These are phyloP conservation scores for Pseudocercospora eumusae DNA, from an alignment of 2,329 filamentous ascomycete species.

Conservation along the genomic window DNA sequence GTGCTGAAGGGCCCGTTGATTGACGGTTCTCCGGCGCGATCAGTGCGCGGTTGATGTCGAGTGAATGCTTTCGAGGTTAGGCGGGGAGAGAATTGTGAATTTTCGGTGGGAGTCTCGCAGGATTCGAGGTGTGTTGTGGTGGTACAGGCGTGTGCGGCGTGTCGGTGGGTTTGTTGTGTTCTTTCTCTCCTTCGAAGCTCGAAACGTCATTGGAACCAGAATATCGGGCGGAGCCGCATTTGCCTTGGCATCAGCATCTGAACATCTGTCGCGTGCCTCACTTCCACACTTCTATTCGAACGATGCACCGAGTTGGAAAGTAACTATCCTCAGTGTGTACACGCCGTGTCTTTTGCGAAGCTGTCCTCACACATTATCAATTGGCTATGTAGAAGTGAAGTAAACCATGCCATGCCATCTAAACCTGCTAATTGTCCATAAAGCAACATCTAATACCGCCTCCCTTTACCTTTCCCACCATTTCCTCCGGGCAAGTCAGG, in stretches of 20 bases:
- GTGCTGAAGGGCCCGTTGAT: neutral
- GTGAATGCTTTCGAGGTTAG: neutral
- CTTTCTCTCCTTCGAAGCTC: slow-evolving; percentile 7
- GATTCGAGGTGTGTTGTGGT: neutral
- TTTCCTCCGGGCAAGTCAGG: slow-evolving; percentile 34
- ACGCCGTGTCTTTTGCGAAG: too few species aligned
- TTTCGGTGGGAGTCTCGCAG: neutral
- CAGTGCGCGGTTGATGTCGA: neutral
- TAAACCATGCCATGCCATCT: neutral
- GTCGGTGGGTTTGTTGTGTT: slow-evolving; percentile 9
- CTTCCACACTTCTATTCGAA: too few species aligned
- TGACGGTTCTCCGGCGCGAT: neutral
- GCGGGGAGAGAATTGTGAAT: neutral
- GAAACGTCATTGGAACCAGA: slow-evolving; percentile 2
- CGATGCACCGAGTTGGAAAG: neutral
- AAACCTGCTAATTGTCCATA: neutral
- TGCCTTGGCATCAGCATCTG: neutral
- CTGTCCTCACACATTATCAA: too few species aligned
- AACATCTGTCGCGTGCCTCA: slow-evolving; percentile 2
- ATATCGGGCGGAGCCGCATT: slow-evolving; percentile 1
- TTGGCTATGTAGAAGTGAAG: neutral
- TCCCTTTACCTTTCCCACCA: slow-evolving; percentile 31
- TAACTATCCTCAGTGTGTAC: too few species aligned
- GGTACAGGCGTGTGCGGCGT: neutral
- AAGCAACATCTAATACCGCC: neutral